phyloP scores from a whole-genome alignment of 768 basidiomycete genomes.

The Leccinellum luteum region DNA sequence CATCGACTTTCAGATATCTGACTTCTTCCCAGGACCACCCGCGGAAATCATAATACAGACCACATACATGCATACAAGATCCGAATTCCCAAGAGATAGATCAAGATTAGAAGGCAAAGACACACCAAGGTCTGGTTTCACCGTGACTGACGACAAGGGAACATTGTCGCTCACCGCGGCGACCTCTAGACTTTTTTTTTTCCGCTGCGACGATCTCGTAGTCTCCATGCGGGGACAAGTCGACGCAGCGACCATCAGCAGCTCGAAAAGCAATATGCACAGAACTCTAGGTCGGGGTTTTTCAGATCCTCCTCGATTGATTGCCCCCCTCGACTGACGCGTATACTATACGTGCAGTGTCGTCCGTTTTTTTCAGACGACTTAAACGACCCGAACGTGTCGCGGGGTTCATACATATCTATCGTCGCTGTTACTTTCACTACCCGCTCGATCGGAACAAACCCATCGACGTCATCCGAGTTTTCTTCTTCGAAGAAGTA shows the following conservation, averaged over 20 bases:
- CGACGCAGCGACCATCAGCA: background rate
- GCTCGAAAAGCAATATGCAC: background rate
- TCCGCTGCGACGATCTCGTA: background rate
- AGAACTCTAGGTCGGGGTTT: background rate
- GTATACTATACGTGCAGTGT: background rate
- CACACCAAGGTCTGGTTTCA: constrained; percentile 3
- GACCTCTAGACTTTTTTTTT: background rate
- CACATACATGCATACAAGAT: background rate
- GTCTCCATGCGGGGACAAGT: constrained; percentile 16
- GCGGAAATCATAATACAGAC: background rate
- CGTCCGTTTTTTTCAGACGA: background rate
- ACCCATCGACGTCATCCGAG: constrained; percentile 17
- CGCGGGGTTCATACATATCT: background rate
- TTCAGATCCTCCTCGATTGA: background rate
- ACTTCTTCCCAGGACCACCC: background rate
- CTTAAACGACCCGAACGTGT: background rate
- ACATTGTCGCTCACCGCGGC: background rate
- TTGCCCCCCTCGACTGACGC: background rate
- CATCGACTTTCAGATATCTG: background rate
- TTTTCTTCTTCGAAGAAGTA: background rate
- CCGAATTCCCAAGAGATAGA: background rate
- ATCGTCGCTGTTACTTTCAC: background rate
- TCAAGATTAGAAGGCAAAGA: background rate
- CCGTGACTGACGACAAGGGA: background rate
- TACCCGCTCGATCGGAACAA: constrained; percentile 13